Conservation (phyloP, 805 yeast genomes). For the Cyberlindnera petersonii region DNA sequence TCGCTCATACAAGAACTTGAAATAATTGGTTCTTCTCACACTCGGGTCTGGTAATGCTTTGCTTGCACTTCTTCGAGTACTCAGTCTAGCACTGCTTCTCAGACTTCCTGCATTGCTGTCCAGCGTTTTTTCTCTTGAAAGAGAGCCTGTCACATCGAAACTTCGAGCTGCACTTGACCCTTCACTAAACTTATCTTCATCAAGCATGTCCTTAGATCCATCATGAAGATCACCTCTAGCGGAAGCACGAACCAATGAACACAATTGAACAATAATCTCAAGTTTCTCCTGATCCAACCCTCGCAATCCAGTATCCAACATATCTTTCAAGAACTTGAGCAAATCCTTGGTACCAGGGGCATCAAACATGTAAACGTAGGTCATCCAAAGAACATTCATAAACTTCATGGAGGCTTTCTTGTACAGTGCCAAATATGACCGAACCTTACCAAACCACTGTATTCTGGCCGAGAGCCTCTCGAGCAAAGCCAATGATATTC, state of each 20-base stretch:
- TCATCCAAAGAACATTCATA: slow-evolving; percentile 29
- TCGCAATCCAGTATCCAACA: background rate
- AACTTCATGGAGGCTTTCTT: slow-evolving; percentile 27
- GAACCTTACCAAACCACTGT: slow-evolving; percentile 5
- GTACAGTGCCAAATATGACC: slow-evolving; percentile 9
- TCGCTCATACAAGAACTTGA: slow-evolving; percentile 5
- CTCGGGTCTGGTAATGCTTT: background rate
- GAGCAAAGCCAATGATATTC: slow-evolving; percentile 11
- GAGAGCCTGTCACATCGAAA: background rate
- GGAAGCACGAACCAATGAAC: slow-evolving; percentile 29
- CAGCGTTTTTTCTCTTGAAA: background rate
- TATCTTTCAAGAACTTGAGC: slow-evolving; percentile 6
- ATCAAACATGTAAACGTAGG: slow-evolving; percentile 20
- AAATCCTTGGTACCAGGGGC: slow-evolving; percentile 16
- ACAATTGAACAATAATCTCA: slow-evolving; percentile 20
- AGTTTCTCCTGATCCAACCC: slow-evolving; percentile 8
- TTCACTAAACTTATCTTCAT: background rate
- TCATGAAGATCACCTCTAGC: slow-evolving; percentile 5
- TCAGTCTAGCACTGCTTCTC: slow-evolving; percentile 1
- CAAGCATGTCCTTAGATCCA: slow-evolving; percentile 3
- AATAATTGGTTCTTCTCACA: background rate
- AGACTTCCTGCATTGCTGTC: background rate
- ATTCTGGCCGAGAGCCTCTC: background rate
- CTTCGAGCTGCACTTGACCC: background rate
- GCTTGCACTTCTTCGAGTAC: slow-evolving; percentile 1